These are phyloP conservation scores for Sporobolus alterniflorus DNA, from an alignment of 202 grass and related monocot genomes.

Conservation along the genomic window DNA sequence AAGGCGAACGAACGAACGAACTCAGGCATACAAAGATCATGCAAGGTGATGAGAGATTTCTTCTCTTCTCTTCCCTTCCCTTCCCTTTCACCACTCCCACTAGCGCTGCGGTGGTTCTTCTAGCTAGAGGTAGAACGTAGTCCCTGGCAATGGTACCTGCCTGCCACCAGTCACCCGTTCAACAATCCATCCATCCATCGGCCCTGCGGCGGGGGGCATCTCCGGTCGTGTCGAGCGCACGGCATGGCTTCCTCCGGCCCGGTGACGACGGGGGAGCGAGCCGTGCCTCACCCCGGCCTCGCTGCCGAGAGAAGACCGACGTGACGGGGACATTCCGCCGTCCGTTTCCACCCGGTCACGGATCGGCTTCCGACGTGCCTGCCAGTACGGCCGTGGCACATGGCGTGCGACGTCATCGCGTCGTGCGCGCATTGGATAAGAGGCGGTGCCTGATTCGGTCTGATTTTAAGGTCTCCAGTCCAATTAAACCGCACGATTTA, in stretches of 20 bases:
- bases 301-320: slow-evolving; percentile 14
- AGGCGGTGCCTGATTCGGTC: no score
- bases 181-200: slow-evolving; percentile 2
- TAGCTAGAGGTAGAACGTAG: background rate
- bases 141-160: slow-evolving; percentile 22
- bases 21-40: background rate
- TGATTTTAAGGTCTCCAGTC: background rate
- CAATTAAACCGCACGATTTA: no score
- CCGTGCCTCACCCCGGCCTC: background rate
- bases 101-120: background rate
- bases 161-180: slow-evolving; percentile 2
- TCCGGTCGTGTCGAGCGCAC: background rate
- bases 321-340: slow-evolving; percentile 11
- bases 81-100: no score
- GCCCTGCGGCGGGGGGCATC: background rate
- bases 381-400: slow-evolving; percentile 28
- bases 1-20: no score
- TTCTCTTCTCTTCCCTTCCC: no score
- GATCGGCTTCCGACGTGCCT: background rate
- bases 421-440: background rate
- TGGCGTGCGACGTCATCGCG: background rate
- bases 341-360: background rate
- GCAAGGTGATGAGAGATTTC: background rate
- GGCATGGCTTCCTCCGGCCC: background rate
- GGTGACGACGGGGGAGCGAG: background rate